Percentiles rank a stretch among this genome's conserved stretches.
phyloP scores from a whole-genome alignment of 139 green algal genomes.

The Coelastrella sp. region DNA sequence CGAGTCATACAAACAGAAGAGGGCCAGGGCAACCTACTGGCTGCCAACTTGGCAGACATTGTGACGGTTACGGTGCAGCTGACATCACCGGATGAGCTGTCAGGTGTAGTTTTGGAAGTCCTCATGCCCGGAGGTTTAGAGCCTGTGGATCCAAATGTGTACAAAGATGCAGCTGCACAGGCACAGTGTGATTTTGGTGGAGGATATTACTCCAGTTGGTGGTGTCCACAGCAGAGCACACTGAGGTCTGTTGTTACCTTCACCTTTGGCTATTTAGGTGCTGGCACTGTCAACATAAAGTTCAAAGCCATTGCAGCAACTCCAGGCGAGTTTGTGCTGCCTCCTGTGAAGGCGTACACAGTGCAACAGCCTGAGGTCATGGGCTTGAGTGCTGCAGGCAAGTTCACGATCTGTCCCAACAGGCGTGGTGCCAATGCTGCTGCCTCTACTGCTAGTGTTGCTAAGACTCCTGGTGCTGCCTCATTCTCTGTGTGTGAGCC shows the following conservation, averaged over 20 bases:
- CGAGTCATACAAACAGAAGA: conserved; percentile 47
- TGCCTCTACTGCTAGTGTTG: conserved; percentile 5
- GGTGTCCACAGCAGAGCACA: conserved; percentile 53
- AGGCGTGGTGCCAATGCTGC: conserved; percentile 12
- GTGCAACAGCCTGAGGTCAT: conserved; percentile 73
- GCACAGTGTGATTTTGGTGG: not conserved
- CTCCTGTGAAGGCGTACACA: conserved; percentile 64
- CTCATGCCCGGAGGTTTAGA: conserved; percentile 74
- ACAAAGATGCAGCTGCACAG: conserved; percentile 7
- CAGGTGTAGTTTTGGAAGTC: conserved; percentile 57
- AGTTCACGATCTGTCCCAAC: conserved; percentile 49
- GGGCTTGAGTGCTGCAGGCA: conserved; percentile 49
- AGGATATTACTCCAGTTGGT: not conserved
- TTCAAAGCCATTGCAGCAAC: conserved; percentile 72
- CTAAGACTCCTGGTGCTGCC: not conserved
- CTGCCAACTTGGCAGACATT: conserved; percentile 56
- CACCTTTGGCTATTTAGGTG: conserved; percentile 47
- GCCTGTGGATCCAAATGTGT: conserved; percentile 68
- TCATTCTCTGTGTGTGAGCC: conserved; percentile 12
- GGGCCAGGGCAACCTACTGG: conserved; percentile 44
- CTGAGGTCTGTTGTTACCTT: conserved; percentile 57
- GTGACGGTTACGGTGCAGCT: conserved; percentile 69
- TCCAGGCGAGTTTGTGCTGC: conserved; percentile 63
- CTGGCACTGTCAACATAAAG: conserved; percentile 57
- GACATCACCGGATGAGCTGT: conserved; percentile 68